Percentiles rank a stretch among this genome's conserved stretches.
phyloP scores from a whole-genome alignment of 257 asterid species.

The Lithospermum erythrorhizon region DNA sequence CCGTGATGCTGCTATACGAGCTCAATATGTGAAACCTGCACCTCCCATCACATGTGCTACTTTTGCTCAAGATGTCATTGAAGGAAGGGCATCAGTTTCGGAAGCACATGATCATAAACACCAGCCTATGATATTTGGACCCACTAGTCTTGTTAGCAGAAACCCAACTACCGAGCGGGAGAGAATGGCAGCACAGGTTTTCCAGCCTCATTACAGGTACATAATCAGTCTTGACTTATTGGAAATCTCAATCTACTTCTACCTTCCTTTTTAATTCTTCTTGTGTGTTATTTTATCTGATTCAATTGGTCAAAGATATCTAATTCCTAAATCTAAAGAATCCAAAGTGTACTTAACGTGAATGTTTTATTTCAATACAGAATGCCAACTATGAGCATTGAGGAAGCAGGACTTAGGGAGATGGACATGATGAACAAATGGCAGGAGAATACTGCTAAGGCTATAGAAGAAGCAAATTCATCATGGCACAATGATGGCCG shows the following conservation, averaged over 20 bases:
- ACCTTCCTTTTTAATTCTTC: not conserved
- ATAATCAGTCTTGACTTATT: not conserved
- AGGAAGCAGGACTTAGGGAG: conserved; percentile 94
- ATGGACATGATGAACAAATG: conserved; percentile 95
- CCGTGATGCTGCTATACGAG: conserved; percentile 68
- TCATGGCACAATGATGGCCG: conserved; percentile 66
- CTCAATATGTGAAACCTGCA: conserved; percentile 54
- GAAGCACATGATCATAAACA: conserved; percentile 84
- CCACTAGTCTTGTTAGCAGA: conserved; percentile 62
- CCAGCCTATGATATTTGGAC: conserved; percentile 92
- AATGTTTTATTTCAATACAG: conserved; percentile 19
- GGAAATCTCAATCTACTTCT: not conserved
- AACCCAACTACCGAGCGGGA: conserved; percentile 87
- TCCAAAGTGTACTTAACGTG: not conserved
- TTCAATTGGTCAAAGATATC: not conserved
- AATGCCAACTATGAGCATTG: conserved; percentile 95
- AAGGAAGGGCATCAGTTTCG: conserved; percentile 69
- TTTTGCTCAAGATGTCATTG: conserved; percentile 92
- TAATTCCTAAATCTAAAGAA: not conserved
- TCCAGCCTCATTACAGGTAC: conserved; percentile 89
- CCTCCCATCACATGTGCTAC: conserved; percentile 94
- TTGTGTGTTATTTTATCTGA: not conserved
- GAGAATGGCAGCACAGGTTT: conserved; percentile 84
- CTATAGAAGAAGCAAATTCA: conserved; percentile 89
- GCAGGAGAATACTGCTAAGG: conserved; percentile 63